Evolutionary conservation across 2,329 filamentous ascomycete species (phyloP).

Genomic region (Exophiala spinifera): DNA sequence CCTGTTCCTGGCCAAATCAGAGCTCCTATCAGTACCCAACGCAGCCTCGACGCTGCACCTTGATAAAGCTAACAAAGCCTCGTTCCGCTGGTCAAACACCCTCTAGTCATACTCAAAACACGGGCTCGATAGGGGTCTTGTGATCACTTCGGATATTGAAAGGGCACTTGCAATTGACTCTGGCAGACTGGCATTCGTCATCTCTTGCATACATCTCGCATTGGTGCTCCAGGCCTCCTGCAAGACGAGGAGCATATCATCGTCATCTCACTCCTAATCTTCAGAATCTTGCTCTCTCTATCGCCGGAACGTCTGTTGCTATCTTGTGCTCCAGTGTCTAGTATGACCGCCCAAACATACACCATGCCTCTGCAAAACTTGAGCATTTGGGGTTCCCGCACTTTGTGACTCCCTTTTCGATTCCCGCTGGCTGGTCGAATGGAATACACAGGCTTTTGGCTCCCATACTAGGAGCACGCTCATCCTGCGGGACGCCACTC

Average conservation of each 20-base stretch:
- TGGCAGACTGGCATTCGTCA: not conserved
- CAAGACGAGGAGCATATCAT: not conserved
- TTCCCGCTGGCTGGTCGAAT: slow-evolving; percentile 79
- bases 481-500: slow-evolving; percentile 68
- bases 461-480: slow-evolving; percentile 70
- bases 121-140: not conserved
- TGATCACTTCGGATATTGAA: not conserved
- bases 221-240: no score
- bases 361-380: slow-evolving; percentile 75
- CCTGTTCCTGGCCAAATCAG: slow-evolving; percentile 12
- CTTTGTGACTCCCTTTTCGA: slow-evolving; percentile 78
- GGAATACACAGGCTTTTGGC: slow-evolving; percentile 75
- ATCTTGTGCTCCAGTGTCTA: slow-evolving; percentile 12
- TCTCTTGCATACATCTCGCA: not conserved
- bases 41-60: slow-evolving; percentile 1
- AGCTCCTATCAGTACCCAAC: slow-evolving; percentile 2
- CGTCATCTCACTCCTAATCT: not conserved
- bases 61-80: slow-evolving; percentile 19
- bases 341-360: slow-evolving; percentile 75
- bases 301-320: not conserved
- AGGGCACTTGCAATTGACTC: not conserved
- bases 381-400: slow-evolving; percentile 87
- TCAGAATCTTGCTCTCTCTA: not conserved
- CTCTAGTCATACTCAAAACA: not conserved
- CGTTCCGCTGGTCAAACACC: slow-evolving; percentile 7